These are phyloP conservation scores for Botrytis elliptica DNA, from an alignment of 2,329 filamentous ascomycete genomes.

Conservation along the genomic window DNA sequence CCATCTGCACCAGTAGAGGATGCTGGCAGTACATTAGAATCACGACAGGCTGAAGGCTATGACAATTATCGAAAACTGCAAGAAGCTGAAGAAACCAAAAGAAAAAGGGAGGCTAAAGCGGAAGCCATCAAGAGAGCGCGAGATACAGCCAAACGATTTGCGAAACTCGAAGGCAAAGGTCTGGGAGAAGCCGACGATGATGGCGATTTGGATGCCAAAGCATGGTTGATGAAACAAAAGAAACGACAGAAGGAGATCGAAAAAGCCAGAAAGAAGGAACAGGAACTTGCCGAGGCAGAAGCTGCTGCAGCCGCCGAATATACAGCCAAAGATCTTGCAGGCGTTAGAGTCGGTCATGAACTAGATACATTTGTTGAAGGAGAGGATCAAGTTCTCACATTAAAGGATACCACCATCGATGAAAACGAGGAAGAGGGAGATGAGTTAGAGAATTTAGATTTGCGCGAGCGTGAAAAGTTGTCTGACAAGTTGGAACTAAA, in stretches of 20 bases:
- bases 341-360: constrained; percentile 90
- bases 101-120: constrained; percentile 74
- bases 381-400: constrained; percentile 84
- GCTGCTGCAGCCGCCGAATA: constrained; percentile 70
- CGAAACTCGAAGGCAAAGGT: constrained; percentile 76
- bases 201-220: constrained; percentile 70
- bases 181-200: constrained; percentile 72
- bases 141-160: constrained; percentile 74
- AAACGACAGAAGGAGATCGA: constrained; percentile 92
- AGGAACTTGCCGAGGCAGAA: constrained; percentile 77
- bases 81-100: constrained; percentile 74
- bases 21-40: constrained; percentile 78
- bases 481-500: constrained; percentile 79
- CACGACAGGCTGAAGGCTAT: constrained; percentile 68
- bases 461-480: constrained; percentile 71
- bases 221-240: constrained; percentile 87
- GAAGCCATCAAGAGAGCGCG: constrained; percentile 83
- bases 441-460: constrained; percentile 75
- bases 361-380: constrained; percentile 75
- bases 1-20: constrained; percentile 55
- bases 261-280: constrained; percentile 67
- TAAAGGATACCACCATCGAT: constrained; percentile 89
- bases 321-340: constrained; percentile 80
- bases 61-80: constrained; percentile 67
- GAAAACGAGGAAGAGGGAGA: constrained; percentile 84